Evolutionary conservation across 495 filamentous ascomycete species (phyloP).

Genomic region (Trichoderma virens): DNA sequence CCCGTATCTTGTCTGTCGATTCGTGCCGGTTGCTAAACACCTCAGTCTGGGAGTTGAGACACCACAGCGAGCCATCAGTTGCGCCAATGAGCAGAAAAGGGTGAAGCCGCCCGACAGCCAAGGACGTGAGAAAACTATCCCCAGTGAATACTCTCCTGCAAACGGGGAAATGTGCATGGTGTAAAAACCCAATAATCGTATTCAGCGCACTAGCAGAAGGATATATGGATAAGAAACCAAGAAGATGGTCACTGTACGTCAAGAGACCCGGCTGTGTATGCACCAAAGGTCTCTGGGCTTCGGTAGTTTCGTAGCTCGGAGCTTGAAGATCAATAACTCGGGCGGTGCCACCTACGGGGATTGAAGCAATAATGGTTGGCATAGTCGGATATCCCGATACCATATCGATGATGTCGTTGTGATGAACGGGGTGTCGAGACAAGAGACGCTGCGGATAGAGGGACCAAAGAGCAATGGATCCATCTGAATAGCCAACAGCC

Average conservation of each 20-base stretch:
- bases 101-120: constrained; percentile 35
- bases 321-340: constrained; percentile 37
- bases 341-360: constrained; percentile 37
- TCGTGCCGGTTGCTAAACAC: constrained; percentile 24
- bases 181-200: constrained; percentile 38
- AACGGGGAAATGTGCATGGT: constrained; percentile 36
- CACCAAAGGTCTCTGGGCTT: constrained; percentile 34
- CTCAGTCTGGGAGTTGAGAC: constrained; percentile 31
- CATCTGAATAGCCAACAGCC: constrained; percentile 38
- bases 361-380: constrained; percentile 36
- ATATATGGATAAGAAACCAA: constrained; percentile 38
- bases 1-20: constrained; percentile 26
- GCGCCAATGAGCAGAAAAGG: constrained; percentile 36
- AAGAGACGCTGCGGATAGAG: constrained; percentile 31
- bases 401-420: constrained; percentile 38
- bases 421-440: constrained; percentile 33
- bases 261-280: constrained; percentile 41
- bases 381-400: constrained; percentile 39
- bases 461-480: constrained; percentile 42
- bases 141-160: constrained; percentile 39
- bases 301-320: constrained; percentile 38
- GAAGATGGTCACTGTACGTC: constrained; percentile 37
- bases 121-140: constrained; percentile 33
- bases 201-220: constrained; percentile 36
- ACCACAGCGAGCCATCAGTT: constrained; percentile 37